A percentile compares a stretch with the other conserved stretches of the same genome.
phyloP scores from a whole-genome alignment of 139 green algal genomes.

The Micractinium conductrix region DNA sequence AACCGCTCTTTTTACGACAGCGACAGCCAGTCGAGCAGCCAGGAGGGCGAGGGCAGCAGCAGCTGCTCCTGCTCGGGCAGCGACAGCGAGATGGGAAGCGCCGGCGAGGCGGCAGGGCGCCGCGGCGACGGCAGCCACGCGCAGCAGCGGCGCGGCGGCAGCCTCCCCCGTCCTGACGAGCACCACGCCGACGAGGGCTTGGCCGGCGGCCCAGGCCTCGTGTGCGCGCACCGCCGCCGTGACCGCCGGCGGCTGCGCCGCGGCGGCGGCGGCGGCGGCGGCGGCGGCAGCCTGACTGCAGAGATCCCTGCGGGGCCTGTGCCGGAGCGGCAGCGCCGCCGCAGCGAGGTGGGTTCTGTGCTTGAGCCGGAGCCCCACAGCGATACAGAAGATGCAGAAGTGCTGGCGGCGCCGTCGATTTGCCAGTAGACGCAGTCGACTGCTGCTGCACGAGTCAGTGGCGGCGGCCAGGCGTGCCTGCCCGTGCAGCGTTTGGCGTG shows the following conservation, averaged over 20 bases:
- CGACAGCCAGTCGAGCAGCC: slow-evolving; percentile 8
- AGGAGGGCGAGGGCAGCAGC: too few relatives aligned
- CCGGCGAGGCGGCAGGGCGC: neutral
- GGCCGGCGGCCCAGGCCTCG: too few relatives aligned
- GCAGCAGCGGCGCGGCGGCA: too few relatives aligned
- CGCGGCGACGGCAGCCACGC: too few relatives aligned
- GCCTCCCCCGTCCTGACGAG: too few relatives aligned
- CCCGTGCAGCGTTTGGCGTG: too few relatives aligned
- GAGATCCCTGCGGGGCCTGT: slow-evolving; percentile 7
- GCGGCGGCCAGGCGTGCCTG: too few relatives aligned
- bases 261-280: neutral
- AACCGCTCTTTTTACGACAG: slow-evolving; percentile 2
- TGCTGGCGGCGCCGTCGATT: neutral
- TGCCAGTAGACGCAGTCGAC: too few relatives aligned
- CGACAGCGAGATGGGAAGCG: neutral
- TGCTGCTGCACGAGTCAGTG: too few relatives aligned
- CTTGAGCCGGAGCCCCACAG: slow-evolving; percentile 18
- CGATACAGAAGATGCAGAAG: slow-evolving; percentile 18
- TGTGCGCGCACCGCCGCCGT: too few relatives aligned
- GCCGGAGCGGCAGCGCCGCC: neutral
- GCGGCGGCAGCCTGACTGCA: neutral
- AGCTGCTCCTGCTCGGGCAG: neutral
- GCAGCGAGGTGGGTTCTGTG: slow-evolving; percentile 32
- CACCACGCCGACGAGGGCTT: too few relatives aligned
- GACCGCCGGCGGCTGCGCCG: neutral